Evolutionary conservation across 225 moss, liverwort and hornwort genomes (phyloP).

Genomic region (Pleurozium schreberi): DNA sequence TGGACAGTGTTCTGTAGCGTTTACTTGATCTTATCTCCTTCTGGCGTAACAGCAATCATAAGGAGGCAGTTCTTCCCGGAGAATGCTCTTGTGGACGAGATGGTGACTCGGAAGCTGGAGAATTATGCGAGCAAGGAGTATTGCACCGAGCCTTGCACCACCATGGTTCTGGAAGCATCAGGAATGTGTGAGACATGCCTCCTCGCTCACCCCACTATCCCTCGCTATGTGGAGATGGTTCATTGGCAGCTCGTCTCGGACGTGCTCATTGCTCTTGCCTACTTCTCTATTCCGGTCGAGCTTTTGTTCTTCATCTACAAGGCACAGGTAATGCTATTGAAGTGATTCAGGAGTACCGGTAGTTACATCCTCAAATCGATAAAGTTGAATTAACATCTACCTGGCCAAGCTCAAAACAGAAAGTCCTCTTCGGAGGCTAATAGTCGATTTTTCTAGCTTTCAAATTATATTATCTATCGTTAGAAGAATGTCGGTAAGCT

Average conservation of each 20-base stretch:
- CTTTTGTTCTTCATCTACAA: conserved; percentile 82
- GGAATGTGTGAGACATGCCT: conserved; percentile 19
- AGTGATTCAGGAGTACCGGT: neutral
- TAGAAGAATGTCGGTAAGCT: neutral
- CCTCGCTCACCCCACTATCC: conserved; percentile 31
- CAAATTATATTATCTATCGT: neutral
- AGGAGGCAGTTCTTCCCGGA: conserved; percentile 39
- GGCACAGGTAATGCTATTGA: conserved; percentile 16
- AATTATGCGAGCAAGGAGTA: conserved; percentile 26
- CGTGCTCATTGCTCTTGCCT: conserved; percentile 80
- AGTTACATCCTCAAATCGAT: neutral
- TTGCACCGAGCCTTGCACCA: conserved; percentile 40
- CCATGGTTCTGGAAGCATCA: conserved; percentile 22
- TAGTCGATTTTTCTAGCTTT: neutral
- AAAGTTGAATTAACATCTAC: neutral
- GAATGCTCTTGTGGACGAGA: neutral
- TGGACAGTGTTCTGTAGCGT: conserved; percentile 12
- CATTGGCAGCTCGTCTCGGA: conserved; percentile 79
- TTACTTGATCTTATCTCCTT: conserved; percentile 6
- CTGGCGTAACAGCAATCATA: conserved; percentile 15
- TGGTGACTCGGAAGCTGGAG: conserved; percentile 6
- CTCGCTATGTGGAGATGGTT: conserved; percentile 49
- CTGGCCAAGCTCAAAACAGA: neutral
- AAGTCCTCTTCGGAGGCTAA: neutral
- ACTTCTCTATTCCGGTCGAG: conserved; percentile 87